Evolutionary conservation across 371 early-diverging fungal species (phyloP), one percentile per base, ranked within the genome.

Genomic region (Amoeboaphelidium protococcarum): DNA sequence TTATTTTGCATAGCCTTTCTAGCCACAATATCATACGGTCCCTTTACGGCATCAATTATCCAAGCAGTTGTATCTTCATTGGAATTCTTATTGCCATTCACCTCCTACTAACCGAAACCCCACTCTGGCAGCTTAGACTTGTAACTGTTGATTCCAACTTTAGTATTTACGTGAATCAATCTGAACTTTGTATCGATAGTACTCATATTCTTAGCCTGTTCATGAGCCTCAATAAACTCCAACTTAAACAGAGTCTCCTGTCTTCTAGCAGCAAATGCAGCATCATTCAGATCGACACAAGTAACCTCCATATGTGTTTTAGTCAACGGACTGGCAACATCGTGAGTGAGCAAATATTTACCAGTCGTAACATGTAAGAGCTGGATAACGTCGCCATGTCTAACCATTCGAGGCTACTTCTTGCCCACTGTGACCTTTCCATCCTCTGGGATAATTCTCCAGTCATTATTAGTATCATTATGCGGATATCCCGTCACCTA

Each of bases 251-350:
- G 64, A 13, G 73, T 82, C 48, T 73, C 78, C 43, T 74, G 68
- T 46, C 62, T 62, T 20, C 69, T 61, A 0, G 54, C 56, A n/a
- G n/a, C n/a, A n/a, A n/a, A n/a, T 12, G 10, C 20, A 13, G 42
- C 20, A 42, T 42, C 16, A 13, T 42, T 4, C 21, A 4, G 10
- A 12, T 24, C 66, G 25, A 66, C 54, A 1, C 79, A 65, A 0
- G 87, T 91, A 42, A 94, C 63, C 61, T 95, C 96, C 68, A 85
- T 82, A 53, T 95, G 83, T n/a, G 96, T 94, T 10, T 81, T 59
- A 58, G 83, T 82, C 48, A 83, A 57, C n/a, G 94, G 91, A 16
- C 86, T 84, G 2, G 96, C 96, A 19, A 95, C 96, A 57, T 95
- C 96, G 58, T 94, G 95, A 1, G 95, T 87, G 47, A 86, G 55